These are phyloP conservation scores for Hyphodiscus hymeniophilus DNA, from an alignment of 495 filamentous ascomycete genomes.

Conservation along the genomic window DNA sequence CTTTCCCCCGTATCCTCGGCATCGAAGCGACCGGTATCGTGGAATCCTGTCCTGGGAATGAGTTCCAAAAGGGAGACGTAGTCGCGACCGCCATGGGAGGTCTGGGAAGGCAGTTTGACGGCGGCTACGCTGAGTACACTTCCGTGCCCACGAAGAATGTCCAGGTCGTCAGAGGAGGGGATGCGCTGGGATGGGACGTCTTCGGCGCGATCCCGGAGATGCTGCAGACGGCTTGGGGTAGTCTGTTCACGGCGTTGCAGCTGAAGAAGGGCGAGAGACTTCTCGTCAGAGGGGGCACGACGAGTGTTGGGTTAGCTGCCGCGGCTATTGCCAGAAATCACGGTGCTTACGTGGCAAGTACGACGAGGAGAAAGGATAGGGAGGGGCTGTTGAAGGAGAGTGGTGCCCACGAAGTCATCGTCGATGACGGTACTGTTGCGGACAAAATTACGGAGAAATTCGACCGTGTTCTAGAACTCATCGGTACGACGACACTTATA, in stretches of 20 bases:
- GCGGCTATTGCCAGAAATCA: constrained; percentile 37
- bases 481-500: constrained; percentile 23
- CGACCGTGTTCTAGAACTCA: constrained; percentile 36
- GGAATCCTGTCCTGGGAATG: constrained; percentile 29
- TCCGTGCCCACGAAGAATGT: constrained; percentile 36
- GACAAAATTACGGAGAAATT: constrained; percentile 27
- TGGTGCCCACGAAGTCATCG: constrained; percentile 32
- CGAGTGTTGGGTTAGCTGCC: constrained; percentile 35
- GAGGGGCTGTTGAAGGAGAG: constrained; percentile 29
- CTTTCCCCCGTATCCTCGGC: constrained; percentile 40
- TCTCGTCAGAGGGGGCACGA: constrained; percentile 44
- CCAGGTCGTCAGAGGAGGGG: constrained; percentile 28
- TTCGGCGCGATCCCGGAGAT: constrained; percentile 47
- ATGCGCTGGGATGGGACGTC: constrained; percentile 30
- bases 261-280: constrained; percentile 35
- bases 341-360: constrained; percentile 31
- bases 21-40: constrained; percentile 44
- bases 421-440: constrained; percentile 19
- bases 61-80: constrained; percentile 32
- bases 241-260: constrained; percentile 29
- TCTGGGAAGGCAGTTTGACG: constrained; percentile 41
- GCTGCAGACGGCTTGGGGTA: constrained; percentile 47
- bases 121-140: constrained; percentile 49
- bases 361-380: constrained; percentile 31
- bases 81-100: constrained; percentile 48